phyloP scores from a whole-genome alignment of 257 asterid genomes.

The Nicotiana paniculata region DNA sequence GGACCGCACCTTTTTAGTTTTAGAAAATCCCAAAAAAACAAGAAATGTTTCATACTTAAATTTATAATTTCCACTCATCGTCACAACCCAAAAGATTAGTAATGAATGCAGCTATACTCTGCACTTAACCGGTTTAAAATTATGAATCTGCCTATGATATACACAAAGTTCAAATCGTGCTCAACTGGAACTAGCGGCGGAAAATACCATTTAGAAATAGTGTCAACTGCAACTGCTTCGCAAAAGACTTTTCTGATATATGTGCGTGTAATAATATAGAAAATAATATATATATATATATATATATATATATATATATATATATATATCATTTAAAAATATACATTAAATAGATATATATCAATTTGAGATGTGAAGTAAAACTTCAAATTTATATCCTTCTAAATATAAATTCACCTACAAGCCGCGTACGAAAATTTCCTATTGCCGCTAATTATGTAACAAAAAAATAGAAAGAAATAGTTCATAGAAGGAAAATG shows the following conservation, averaged over 20 bases:
- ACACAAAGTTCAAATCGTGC: neutral
- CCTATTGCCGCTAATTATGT: neutral
- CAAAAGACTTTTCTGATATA: neutral
- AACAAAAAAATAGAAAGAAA: neutral
- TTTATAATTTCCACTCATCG: no score
- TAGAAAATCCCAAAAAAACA: no score
- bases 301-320: neutral
- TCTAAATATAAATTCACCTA: neutral
- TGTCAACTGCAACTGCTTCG: neutral
- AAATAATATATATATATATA: neutral
- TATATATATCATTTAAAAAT: neutral
- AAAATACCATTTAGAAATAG: neutral
- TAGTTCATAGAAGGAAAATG: neutral
- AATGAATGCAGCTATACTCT: neutral
- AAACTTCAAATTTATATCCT: neutral
- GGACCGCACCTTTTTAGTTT: no score
- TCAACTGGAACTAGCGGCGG: neutral
- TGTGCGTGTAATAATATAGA: neutral
- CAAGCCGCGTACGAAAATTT: neutral
- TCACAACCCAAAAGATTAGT: neutral
- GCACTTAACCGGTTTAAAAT: neutral
- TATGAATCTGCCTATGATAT: neutral
- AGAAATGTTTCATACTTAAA: no score
- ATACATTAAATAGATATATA: neutral
- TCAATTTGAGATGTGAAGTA: neutral